Conservation (phyloP, 2,329 filamentous ascomycete genomes). For the Didymella pomorum region DNA sequence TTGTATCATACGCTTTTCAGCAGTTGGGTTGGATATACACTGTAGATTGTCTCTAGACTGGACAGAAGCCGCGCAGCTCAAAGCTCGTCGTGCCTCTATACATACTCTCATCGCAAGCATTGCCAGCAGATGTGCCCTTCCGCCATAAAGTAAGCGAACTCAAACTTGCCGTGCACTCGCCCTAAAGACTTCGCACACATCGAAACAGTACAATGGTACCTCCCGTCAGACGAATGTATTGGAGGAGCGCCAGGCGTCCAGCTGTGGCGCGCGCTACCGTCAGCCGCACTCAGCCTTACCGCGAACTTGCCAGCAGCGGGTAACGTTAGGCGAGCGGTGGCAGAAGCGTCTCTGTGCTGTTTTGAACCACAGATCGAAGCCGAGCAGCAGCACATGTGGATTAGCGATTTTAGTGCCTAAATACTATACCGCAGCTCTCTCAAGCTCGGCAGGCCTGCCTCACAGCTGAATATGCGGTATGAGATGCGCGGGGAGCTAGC, state of each 20-base stretch:
- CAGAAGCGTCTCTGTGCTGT: too few species aligned
- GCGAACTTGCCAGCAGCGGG: too few species aligned
- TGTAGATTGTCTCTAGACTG: conserved; percentile 10
- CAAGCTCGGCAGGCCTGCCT: conserved; percentile 14
- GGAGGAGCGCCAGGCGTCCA: conserved; percentile 4
- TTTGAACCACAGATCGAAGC: neutral
- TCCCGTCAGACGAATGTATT: neutral
- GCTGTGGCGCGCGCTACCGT: conserved; percentile 19
- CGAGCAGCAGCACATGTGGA: neutral
- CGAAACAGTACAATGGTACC: neutral
- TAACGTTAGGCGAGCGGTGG: too few species aligned
- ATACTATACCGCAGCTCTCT: neutral
- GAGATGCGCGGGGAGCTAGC: conserved; percentile 4
- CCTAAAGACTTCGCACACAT: neutral
- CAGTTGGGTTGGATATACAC: neutral
- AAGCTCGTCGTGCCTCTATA: conserved; percentile 1
- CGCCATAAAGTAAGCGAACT: too few species aligned
- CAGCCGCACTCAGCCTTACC: too few species aligned
- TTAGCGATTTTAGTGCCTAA: neutral
- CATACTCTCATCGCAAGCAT: conserved; percentile 1
- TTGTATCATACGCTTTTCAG: conserved; percentile 12
- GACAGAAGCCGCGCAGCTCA: neutral
- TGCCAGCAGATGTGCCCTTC: neutral
- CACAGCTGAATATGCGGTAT: conserved; percentile 18
- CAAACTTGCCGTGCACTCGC: neutral